Evolutionary conservation across 306 rosid genomes (phyloP).

Genomic region (Begonia masoniana): DNA sequence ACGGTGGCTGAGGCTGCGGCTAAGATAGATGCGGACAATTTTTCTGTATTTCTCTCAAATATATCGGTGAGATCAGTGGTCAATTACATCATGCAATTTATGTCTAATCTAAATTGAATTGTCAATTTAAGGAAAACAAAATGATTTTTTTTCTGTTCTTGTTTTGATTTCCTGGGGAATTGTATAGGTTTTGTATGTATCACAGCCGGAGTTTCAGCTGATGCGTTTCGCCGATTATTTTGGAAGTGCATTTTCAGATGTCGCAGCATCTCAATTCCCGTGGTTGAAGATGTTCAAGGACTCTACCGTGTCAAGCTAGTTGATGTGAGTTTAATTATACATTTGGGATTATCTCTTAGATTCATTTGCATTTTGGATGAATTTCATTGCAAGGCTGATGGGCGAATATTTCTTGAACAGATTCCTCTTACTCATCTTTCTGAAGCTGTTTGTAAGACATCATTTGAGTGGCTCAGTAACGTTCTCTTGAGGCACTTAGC

Average conservation of each 20-base stretch:
- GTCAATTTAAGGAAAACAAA: background rate
- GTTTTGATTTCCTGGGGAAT: background rate
- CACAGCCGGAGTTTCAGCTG: slow-evolving; percentile 56
- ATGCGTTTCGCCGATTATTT: slow-evolving; percentile 87
- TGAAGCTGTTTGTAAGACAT: slow-evolving; percentile 60
- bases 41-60: background rate
- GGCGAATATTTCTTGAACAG: slow-evolving; percentile 24
- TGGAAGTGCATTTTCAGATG: slow-evolving; percentile 71
- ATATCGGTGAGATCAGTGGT: background rate
- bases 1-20: background rate
- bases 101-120: too few relatives aligned
- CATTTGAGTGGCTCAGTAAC: slow-evolving; percentile 64
- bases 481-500: slow-evolving; percentile 47
- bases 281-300: slow-evolving; percentile 83
- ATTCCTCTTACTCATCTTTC: slow-evolving; percentile 62
- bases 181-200: slow-evolving; percentile 45
- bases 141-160: background rate
- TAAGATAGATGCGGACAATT: background rate
- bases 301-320: slow-evolving; percentile 57
- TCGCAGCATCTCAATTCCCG: slow-evolving; percentile 77
- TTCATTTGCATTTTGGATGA: background rate
- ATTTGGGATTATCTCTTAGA: background rate
- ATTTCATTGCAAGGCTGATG: background rate
- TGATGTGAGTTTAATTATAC: slow-evolving; percentile 53
- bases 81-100: too few relatives aligned